phyloP scores from a whole-genome alignment of 2,329 filamentous ascomycete genomes.

The Aotearoamyces nothofagi region DNA sequence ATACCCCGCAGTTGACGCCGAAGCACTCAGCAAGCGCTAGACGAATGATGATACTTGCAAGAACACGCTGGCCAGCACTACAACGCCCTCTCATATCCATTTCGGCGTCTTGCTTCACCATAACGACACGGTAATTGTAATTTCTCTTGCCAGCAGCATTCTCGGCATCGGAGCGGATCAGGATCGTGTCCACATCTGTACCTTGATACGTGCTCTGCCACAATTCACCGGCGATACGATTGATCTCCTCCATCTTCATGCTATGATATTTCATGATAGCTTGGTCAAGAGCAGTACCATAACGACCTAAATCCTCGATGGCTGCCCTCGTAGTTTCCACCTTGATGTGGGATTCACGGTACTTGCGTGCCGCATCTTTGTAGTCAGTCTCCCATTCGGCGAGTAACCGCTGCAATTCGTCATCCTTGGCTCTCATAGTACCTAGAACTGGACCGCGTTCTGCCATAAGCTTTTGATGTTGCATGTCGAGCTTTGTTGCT shows the following conservation, averaged over 20 bases:
- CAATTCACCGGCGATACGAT: constrained; percentile 85
- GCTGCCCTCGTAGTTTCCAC: constrained; percentile 87
- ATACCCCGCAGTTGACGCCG: constrained; percentile 72
- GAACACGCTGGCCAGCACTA: constrained; percentile 89
- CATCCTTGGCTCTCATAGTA: constrained; percentile 70
- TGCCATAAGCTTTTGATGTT: constrained; percentile 54
- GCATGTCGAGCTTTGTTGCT: constrained; percentile 48
- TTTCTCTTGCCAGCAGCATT: constrained; percentile 52
- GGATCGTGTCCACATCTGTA: constrained; percentile 91
- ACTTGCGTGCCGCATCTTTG: constrained; percentile 64
- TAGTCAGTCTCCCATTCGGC: constrained; percentile 78
- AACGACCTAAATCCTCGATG: constrained; percentile 77
- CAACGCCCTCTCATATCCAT: constrained; percentile 99
- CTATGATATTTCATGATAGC: constrained; percentile 96
- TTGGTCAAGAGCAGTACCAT: constrained; percentile 73
- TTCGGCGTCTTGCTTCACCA: constrained; percentile 93
- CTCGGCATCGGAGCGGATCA: constrained; percentile 87
- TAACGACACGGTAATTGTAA: constrained; percentile 96
- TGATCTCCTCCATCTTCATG: constrained; percentile 97
- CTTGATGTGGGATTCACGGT: constrained; percentile 76
- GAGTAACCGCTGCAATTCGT: constrained; percentile 57
- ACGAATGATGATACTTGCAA: constrained; percentile 94
- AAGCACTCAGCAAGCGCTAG: constrained; percentile 93
- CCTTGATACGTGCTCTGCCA: constrained; percentile 96
- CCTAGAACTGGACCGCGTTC: constrained; percentile 63